Percentiles rank a stretch among this genome's conserved stretches.
Conservation (phyloP, 495 filamentous ascomycete genomes). For the Podospora pseudocomata region DNA sequence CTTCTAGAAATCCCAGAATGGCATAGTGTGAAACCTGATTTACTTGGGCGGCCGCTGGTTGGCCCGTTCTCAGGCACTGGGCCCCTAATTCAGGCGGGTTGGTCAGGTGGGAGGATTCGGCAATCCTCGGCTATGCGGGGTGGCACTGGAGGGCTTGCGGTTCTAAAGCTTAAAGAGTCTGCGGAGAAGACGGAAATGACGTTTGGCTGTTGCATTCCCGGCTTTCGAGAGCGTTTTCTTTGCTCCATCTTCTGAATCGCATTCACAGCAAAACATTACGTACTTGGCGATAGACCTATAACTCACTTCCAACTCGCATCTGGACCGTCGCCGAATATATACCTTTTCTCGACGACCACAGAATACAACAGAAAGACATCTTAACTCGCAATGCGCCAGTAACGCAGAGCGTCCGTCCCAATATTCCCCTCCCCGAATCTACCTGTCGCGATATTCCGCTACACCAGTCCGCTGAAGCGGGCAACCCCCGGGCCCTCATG, state of each 20-base stretch:
- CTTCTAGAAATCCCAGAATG: background rate
- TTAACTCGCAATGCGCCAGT: constrained; percentile 20
- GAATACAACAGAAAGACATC: background rate
- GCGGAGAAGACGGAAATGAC: constrained; percentile 25
- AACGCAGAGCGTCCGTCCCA: constrained; percentile 7
- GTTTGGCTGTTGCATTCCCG: constrained; percentile 25
- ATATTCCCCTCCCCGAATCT: background rate
- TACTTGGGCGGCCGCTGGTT: constrained; percentile 9
- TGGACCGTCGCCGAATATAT: background rate
- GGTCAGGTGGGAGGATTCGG: constrained; percentile 25
- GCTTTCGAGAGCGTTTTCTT: constrained; percentile 15
- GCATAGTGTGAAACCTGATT: constrained; percentile 3
- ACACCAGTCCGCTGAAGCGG: constrained; percentile 24
- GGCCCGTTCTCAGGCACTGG: constrained; percentile 11
- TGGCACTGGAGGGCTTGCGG: constrained; percentile 9
- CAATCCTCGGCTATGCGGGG: constrained; percentile 37
- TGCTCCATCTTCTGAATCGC: background rate
- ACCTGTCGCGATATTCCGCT: constrained; percentile 8
- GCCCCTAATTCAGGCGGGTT: constrained; percentile 6
- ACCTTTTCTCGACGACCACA: background rate
- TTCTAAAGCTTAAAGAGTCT: constrained; percentile 6
- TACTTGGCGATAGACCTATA: background rate
- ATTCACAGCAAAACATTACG: background rate
- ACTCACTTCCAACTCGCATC: background rate
- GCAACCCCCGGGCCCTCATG: constrained; percentile 49